Evolutionary conservation across 306 rosid genomes (phyloP).

Genomic region (Cucumis melo): DNA sequence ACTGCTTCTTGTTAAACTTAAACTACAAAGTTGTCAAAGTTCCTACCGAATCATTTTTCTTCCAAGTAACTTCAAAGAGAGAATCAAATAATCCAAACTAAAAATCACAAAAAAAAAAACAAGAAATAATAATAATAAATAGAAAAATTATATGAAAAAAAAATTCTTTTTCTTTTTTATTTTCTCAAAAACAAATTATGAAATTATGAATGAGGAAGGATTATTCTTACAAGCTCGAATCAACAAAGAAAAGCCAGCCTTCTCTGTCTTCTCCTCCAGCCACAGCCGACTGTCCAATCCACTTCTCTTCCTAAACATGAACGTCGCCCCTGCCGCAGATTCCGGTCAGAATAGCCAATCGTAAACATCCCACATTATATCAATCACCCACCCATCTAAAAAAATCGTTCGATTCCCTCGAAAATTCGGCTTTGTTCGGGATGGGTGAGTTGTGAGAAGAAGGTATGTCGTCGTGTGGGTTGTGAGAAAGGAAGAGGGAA

Average conservation of each 20-base stretch:
- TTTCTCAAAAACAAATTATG: not conserved
- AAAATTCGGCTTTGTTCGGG: too few relatives aligned
- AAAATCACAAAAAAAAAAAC: not conserved
- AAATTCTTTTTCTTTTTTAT: not conserved
- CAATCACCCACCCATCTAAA: conserved; percentile 71
- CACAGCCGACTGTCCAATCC: conserved; percentile 71
- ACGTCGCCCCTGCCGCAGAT: conserved; percentile 41
- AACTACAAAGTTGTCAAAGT: too few relatives aligned
- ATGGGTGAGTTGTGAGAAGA: too few relatives aligned
- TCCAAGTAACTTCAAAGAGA: not conserved
- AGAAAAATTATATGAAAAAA: not conserved
- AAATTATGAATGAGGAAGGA: conserved; percentile 24
- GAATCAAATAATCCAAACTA: not conserved
- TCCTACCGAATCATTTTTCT: not conserved
- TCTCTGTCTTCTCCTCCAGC: conserved; percentile 70
- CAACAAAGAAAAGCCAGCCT: conserved; percentile 47
- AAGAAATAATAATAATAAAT: not conserved
- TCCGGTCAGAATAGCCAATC: conserved; percentile 60
- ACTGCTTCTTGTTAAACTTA: too few relatives aligned
- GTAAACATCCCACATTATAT: conserved; percentile 94
- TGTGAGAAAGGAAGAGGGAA: too few relatives aligned
- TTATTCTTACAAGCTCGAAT: conserved; percentile 56
- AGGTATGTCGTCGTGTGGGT: too few relatives aligned
- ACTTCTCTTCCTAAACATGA: conserved; percentile 79
- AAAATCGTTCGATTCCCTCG: conserved; percentile 83